Evolutionary conservation across 2,329 filamentous ascomycete species (phyloP), one percentile per base, ranked within the genome.

Genomic region (Camillea tinctor): DNA sequence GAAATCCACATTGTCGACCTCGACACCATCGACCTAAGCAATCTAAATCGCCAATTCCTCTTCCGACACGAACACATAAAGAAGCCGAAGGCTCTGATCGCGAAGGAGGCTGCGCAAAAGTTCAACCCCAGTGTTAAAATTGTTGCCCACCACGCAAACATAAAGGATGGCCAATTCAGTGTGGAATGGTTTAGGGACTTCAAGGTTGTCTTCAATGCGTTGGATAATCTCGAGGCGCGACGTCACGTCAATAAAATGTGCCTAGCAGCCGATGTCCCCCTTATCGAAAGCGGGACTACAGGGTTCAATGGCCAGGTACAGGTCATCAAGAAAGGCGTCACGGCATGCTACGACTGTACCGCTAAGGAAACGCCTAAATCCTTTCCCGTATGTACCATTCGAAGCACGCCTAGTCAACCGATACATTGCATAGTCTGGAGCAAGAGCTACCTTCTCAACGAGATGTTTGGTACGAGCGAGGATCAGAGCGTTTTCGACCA

Each of bases 401-500:
- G 95, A 74, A 97, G 92, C 74, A 99, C 93, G 0, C 95, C 95
- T 0, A 96, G 91, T 66, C 94, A 98, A 70, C 92, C 94, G 0
- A 98, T 99, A 50, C 95, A 99, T 77, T 98, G 95, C 78, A 99
- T 99, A 63, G 94, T 99, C 1, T 99, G 95, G 95, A 94, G 86
- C 20, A 99, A 98, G 78, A 97, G 93, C 74, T 99, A 98, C 74
- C 83, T 99, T 8, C 85, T 99, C 62, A 95, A 92, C 66, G 95
- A 99, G 75, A 88, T 99, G 7, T 99, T 97, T 68, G 95, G 95
- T 19, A 86, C 87, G 2, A 96, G 92, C 68, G 94, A 98, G 75
- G 92, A 97, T 62, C 90, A 94, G 64, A 84, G 90, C 1, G 84
- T 88, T 1, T 85, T 98, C 63, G 93, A 97, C 71, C 86, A 91